Conservation (phyloP, 139 green algal species). For the Microglena sp. region DNA sequence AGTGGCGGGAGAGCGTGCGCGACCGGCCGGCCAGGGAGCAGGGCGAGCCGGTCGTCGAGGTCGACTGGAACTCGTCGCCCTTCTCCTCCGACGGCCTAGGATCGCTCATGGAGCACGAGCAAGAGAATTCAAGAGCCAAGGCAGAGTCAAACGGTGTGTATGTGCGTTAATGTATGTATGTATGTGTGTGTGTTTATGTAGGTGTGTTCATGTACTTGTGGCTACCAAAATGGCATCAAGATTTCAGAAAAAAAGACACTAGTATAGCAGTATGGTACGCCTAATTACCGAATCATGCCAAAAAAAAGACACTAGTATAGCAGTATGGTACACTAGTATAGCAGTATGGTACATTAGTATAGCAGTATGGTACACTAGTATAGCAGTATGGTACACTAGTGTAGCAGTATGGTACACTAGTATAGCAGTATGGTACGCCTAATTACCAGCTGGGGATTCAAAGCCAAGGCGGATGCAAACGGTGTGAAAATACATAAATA, state of each 20-base stretch:
- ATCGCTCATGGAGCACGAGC: slow-evolving; percentile 4
- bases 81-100: slow-evolving; percentile 8
- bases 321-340: too few species aligned
- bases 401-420: too few species aligned
- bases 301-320: not conserved
- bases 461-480: too few species aligned
- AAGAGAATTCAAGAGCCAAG: not conserved
- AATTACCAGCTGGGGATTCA: too few species aligned
- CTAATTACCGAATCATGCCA: too few species aligned
- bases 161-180: not conserved
- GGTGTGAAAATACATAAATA: too few species aligned
- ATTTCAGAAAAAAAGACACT: not conserved
- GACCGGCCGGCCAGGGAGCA: not conserved
- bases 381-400: too few species aligned
- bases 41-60: not conserved
- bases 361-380: too few species aligned
- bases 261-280: too few species aligned
- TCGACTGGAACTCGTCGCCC: not conserved
- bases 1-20: slow-evolving; percentile 4
- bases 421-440: too few species aligned
- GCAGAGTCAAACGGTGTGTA: not conserved
- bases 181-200: not conserved
- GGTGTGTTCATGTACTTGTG: not conserved
- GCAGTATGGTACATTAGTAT: too few species aligned
- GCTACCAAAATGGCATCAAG: not conserved